Conservation (phyloP, 441 rosid genomes). For the Pelargonium australe region DNA sequence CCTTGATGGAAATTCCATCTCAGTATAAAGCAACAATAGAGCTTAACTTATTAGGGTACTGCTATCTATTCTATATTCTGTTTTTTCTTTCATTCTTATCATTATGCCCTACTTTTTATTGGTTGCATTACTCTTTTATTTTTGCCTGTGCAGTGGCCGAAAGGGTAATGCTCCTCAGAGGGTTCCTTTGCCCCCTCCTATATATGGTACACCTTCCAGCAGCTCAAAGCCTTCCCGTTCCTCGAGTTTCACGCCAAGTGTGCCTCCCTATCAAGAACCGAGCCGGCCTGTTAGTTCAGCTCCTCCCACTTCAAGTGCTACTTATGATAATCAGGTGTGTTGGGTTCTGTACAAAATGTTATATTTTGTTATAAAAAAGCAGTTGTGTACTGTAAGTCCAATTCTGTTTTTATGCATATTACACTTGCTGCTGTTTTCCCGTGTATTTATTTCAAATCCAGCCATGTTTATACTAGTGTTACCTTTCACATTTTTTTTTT, state of each 20-base stretch:
- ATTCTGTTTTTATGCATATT: not conserved
- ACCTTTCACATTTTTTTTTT: not conserved
- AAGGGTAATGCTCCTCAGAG: slow-evolving; percentile 46
- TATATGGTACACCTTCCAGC: slow-evolving; percentile 33
- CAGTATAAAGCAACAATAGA: slow-evolving; percentile 88
- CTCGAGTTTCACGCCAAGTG: slow-evolving; percentile 49
- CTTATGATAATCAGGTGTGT: slow-evolving; percentile 55
- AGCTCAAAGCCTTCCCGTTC: slow-evolving; percentile 37
- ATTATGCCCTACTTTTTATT: not conserved
- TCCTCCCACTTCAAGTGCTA: slow-evolving; percentile 40
- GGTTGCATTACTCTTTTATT: slow-evolving; percentile 5
- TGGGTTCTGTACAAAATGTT: not conserved
- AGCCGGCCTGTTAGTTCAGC: slow-evolving; percentile 33
- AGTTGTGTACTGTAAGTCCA: not conserved
- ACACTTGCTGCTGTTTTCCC: not conserved
- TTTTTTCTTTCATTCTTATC: not conserved
- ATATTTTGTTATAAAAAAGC: not conserved
- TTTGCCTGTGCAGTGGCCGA: slow-evolving; percentile 27
- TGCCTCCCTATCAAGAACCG: slow-evolving; percentile 38
- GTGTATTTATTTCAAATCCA: slow-evolving; percentile 3
- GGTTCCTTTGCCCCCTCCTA: slow-evolving; percentile 81
- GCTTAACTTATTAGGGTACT: slow-evolving; percentile 71
- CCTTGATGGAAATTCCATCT: slow-evolving; percentile 91
- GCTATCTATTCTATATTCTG: not conserved
- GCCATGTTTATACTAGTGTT: not conserved